These are phyloP conservation scores for Leccinum boreale DNA, from an alignment of 768 basidiomycete genomes.

Conservation along the genomic window DNA sequence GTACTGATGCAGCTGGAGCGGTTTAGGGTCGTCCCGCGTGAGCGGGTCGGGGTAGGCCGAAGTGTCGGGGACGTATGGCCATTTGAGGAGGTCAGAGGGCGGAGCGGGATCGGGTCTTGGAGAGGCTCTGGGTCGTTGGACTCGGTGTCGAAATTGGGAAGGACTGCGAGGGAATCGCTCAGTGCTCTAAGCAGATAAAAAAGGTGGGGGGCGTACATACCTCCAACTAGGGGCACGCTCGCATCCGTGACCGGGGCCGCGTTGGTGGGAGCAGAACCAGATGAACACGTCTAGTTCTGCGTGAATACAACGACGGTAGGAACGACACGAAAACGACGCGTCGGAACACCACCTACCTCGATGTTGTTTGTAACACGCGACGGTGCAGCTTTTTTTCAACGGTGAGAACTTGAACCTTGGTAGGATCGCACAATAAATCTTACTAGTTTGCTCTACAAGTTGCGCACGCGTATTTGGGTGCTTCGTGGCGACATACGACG, in stretches of 20 bases:
- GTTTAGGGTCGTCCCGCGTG: slow-evolving; percentile 81
- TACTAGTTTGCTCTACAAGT: slow-evolving; percentile 3
- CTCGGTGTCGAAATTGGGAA: not conserved
- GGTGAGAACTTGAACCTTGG: too few species aligned
- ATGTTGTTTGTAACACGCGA: slow-evolving; percentile 72
- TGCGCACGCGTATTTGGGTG: slow-evolving; percentile 8
- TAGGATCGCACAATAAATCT: not conserved
- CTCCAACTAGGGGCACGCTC: not conserved
- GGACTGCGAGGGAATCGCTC: not conserved
- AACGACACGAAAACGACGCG: not conserved
- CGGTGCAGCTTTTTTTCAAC: slow-evolving; percentile 55
- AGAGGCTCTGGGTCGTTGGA: slow-evolving; percentile 8
- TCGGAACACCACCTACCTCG: slow-evolving; percentile 46
- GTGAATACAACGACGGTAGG: not conserved
- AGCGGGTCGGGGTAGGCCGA: slow-evolving; percentile 81
- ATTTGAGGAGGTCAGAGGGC: slow-evolving; percentile 73
- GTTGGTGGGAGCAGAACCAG: not conserved
- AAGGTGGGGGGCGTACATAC: not conserved
- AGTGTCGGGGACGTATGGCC: slow-evolving; percentile 85
- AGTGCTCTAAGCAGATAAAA: not conserved
- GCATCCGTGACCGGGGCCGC: too few species aligned
- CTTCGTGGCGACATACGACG: not conserved
- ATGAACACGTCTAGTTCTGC: slow-evolving; percentile 2
- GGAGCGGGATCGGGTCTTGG: slow-evolving; percentile 45
- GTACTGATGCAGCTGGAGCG: slow-evolving; percentile 67